These are phyloP conservation scores for Tuctoria greenei DNA, from an alignment of 176 grass and related monocot genomes.

Conservation along the genomic window DNA sequence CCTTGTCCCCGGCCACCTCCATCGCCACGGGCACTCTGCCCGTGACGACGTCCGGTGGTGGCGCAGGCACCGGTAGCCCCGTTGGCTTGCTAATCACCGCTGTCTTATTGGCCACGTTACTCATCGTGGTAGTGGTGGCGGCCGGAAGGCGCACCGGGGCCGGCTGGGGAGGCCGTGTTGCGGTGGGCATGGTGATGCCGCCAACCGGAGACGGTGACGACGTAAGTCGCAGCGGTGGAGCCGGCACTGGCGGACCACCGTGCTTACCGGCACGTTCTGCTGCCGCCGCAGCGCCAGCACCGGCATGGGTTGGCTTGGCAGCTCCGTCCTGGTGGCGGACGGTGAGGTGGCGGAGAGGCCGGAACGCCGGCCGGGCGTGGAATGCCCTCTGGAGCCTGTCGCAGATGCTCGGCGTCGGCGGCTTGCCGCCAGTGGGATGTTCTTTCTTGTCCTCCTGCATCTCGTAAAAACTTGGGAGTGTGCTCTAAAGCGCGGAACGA, in stretches of 20 bases:
- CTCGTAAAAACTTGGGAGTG: background rate
- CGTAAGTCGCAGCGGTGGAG: background rate
- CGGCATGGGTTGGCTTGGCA: background rate
- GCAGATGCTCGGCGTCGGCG: slow-evolving; percentile 24
- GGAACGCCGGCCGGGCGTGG: slow-evolving; percentile 38
- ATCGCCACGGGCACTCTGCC: background rate
- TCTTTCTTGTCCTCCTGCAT: slow-evolving; percentile 44
- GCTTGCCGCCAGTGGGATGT: background rate
- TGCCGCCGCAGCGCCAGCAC: background rate
- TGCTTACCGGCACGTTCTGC: background rate
- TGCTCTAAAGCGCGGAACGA: background rate
- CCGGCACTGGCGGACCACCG: slow-evolving; percentile 3
- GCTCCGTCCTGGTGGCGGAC: slow-evolving; percentile 28
- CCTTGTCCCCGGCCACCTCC: background rate
- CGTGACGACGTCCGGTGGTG: background rate
- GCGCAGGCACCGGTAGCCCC: slow-evolving; percentile 27
- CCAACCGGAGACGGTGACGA: background rate
- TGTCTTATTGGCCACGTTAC: background rate
- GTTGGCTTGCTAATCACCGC: background rate
- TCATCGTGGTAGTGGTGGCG: background rate
- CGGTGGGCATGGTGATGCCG: background rate
- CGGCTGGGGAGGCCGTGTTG: background rate
- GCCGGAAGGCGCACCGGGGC: background rate
- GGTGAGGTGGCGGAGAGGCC: slow-evolving; percentile 41
- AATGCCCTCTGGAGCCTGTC: slow-evolving; percentile 42